Evolutionary conservation across 495 filamentous ascomycete species (phyloP).

Genomic region (Schizothecium vesticola): DNA sequence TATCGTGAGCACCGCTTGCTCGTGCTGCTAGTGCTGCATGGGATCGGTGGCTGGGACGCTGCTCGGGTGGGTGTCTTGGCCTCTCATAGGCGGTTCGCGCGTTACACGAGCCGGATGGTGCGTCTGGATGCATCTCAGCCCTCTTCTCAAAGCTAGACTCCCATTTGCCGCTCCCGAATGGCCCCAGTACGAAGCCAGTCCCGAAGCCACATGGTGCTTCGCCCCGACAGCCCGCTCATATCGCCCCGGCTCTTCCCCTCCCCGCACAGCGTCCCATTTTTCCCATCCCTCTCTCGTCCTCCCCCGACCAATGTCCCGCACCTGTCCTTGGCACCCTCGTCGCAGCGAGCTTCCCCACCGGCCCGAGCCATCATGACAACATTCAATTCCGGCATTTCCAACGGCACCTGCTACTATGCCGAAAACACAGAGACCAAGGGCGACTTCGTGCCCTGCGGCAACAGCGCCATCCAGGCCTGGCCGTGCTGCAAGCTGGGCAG

Average conservation of each 20-base stretch:
- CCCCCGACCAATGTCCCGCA: neutral
- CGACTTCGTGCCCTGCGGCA: constrained; percentile 18
- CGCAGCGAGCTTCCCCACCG: neutral
- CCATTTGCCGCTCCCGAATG: neutral
- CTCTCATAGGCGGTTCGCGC: neutral
- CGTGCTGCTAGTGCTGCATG: neutral
- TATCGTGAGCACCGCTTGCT: neutral
- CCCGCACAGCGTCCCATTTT: neutral
- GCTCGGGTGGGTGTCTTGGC: neutral
- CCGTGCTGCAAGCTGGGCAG: constrained; percentile 18
- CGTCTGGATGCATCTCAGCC: neutral
- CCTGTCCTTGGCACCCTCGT: neutral
- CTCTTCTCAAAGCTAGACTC: neutral
- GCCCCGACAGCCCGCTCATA: neutral
- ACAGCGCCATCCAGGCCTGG: constrained; percentile 15
- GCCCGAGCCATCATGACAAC: constrained; percentile 10
- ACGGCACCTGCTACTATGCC: constrained; percentile 21
- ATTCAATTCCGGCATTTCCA: constrained; percentile 16
- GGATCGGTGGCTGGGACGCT: neutral
- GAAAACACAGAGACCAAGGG: constrained; percentile 19
- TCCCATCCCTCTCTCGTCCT: neutral
- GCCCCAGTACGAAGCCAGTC: neutral
- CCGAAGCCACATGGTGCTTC: neutral
- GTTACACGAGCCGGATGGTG: neutral
- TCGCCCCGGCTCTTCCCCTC: neutral